Evolutionary conservation across 805 yeast genomes (phyloP).

Genomic region (Wickerhamiella sergipiensis): DNA sequence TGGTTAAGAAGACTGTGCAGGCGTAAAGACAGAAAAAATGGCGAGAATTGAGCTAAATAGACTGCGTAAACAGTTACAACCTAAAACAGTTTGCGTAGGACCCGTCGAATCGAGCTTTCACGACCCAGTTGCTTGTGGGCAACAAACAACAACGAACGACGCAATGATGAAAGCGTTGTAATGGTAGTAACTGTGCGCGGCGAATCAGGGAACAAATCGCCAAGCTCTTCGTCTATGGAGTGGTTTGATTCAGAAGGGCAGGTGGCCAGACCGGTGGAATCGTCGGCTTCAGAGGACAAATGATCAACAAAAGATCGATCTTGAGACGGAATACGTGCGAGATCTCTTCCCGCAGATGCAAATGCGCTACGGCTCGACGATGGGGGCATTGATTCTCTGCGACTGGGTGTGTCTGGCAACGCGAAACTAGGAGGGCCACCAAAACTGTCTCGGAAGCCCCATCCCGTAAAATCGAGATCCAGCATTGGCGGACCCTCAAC

Average conservation of each 20-base stretch:
- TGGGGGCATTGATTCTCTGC: not conserved
- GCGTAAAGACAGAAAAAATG: too few species aligned
- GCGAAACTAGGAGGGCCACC: not conserved
- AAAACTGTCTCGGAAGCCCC: not conserved
- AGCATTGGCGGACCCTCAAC: not conserved
- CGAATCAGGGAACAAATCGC: not conserved
- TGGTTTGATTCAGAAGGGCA: not conserved
- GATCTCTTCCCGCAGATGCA: not conserved
- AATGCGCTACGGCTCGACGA: not conserved
- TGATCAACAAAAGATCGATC: not conserved
- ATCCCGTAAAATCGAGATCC: not conserved
- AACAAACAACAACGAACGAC: not conserved
- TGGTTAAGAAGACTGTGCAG: not conserved
- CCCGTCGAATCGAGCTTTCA: not conserved
- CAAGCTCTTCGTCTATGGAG: not conserved
- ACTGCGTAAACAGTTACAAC: too few species aligned
- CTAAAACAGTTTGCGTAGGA: not conserved
- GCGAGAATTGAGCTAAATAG: too few species aligned
- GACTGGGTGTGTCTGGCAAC: not conserved
- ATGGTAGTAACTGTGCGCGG: not conserved
- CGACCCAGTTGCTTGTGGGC: not conserved
- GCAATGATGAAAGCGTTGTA: not conserved
- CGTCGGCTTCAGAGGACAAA: not conserved
- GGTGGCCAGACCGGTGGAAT: not conserved
- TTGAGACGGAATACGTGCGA: not conserved